Conservation (phyloP, 2,329 filamentous ascomycete genomes). For the Monilinia polystroma region DNA sequence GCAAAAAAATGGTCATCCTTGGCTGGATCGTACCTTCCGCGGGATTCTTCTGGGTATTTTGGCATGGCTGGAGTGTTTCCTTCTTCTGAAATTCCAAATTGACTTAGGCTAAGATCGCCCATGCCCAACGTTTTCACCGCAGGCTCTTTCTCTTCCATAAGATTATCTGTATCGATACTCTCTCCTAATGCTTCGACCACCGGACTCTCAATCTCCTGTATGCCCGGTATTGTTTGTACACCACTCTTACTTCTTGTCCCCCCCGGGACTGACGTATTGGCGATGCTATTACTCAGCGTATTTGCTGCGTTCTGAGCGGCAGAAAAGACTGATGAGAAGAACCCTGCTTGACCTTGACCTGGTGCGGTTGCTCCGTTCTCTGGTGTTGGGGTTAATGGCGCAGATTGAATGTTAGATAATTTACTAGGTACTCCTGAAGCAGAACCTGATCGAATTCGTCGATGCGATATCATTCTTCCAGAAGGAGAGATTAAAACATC, state of each 20-base stretch:
- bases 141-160: slow-evolving; percentile 59
- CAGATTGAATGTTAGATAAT: slow-evolving; percentile 72
- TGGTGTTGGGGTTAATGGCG: slow-evolving; percentile 71
- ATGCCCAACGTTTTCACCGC: slow-evolving; percentile 86
- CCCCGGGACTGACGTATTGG: slow-evolving; percentile 60
- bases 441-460: slow-evolving; percentile 58
- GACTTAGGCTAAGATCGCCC: slow-evolving; percentile 85
- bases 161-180: slow-evolving; percentile 37
- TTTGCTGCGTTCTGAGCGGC: slow-evolving; percentile 90
- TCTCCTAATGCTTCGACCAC: slow-evolving; percentile 40
- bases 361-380: slow-evolving; percentile 58
- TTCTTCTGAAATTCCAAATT: slow-evolving; percentile 73
- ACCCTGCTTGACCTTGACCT: slow-evolving; percentile 58
- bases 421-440: slow-evolving; percentile 67
- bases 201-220: slow-evolving; percentile 37
- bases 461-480: slow-evolving; percentile 73
- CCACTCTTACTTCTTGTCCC: slow-evolving; percentile 46
- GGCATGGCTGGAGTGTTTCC: slow-evolving; percentile 57
- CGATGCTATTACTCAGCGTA: slow-evolving; percentile 70
- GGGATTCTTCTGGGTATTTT: slow-evolving; percentile 50
- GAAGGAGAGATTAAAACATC: slow-evolving; percentile 62
- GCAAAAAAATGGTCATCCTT: slow-evolving; percentile 32
- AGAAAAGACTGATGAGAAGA: slow-evolving; percentile 92
- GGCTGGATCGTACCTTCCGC: slow-evolving; percentile 33
- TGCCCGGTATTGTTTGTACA: slow-evolving; percentile 33